phyloP scores from a whole-genome alignment of 2,329 filamentous ascomycete genomes.

The Capronia epimyces region DNA sequence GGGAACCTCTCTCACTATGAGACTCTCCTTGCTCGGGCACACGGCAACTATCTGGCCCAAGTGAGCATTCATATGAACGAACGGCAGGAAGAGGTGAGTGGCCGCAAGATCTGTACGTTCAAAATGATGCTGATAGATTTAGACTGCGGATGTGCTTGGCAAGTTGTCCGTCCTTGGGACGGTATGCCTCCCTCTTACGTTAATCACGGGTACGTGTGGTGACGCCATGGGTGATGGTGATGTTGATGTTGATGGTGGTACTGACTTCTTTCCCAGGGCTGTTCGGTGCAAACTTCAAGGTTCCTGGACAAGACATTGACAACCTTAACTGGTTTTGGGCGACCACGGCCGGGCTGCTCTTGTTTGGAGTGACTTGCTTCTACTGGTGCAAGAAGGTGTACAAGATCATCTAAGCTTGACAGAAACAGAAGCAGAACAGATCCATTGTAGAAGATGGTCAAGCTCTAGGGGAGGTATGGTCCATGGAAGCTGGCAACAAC shows the following conservation, averaged over 20 bases:
- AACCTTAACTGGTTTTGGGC: conserved; percentile 70
- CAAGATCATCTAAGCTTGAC: conserved; percentile 57
- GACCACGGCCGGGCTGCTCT: conserved; percentile 66
- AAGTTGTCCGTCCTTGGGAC: conserved; percentile 94
- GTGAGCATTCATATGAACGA: conserved; percentile 99
- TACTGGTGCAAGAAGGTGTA: conserved; percentile 78
- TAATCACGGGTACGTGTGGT: conserved; percentile 84
- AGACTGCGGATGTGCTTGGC: conserved; percentile 83
- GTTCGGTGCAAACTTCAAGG: conserved; percentile 74
- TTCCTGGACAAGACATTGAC: conserved; percentile 83
- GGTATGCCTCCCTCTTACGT: conserved; percentile 97
- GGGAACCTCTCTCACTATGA: conserved; percentile 93
- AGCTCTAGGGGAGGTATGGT: too few species aligned
- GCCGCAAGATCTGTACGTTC: too few species aligned
- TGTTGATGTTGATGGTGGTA: background rate
- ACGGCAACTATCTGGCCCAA: conserved; percentile 96
- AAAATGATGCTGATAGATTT: conserved; percentile 7
- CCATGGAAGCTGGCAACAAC: too few species aligned
- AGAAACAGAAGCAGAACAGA: background rate
- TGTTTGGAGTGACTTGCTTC: conserved; percentile 76
- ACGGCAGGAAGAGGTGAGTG: conserved; percentile 68
- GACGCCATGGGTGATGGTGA: too few species aligned
- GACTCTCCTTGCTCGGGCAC: conserved; percentile 86
- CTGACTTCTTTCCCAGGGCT: conserved; percentile 7
- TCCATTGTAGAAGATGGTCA: too few species aligned